A percentile compares a stretch with the other conserved stretches of the same genome.
Conservation (phyloP, 108 stramenopile genomes). For the Poteriospumella lacustris region DNA sequence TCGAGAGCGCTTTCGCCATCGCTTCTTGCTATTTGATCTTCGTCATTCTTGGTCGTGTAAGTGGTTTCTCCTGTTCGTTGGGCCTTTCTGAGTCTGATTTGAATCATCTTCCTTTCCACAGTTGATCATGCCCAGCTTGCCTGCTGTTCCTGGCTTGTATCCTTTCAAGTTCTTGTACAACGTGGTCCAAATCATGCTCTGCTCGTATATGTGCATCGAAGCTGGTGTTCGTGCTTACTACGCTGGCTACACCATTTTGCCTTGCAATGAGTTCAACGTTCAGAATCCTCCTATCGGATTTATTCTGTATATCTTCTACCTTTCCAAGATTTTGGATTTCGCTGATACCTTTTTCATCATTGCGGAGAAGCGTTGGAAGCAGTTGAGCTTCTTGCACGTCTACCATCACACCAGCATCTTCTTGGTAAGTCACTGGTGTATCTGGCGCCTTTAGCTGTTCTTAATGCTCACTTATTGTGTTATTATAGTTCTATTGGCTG, state of each 20-base stretch:
- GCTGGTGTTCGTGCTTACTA: conserved; percentile 80
- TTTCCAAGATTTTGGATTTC: conserved; percentile 96
- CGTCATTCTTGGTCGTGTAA: conserved; percentile 20
- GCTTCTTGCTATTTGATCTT: conserved; percentile 1
- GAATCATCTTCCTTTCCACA: not conserved
- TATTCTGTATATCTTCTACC: conserved; percentile 94
- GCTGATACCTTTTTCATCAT: conserved; percentile 99
- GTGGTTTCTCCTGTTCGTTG: not conserved
- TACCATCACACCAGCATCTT: conserved; percentile 99
- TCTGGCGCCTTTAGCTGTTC: too few relatives aligned
- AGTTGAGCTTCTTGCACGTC: conserved; percentile 96
- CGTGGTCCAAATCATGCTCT: conserved; percentile 92
- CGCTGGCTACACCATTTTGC: conserved; percentile 70
- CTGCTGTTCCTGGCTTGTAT: conserved; percentile 51
- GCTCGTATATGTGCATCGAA: conserved; percentile 97
- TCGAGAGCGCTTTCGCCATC: conserved; percentile 11
- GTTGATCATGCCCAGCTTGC: conserved; percentile 20
- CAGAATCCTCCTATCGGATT: conserved; percentile 73
- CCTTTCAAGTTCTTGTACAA: conserved; percentile 95
- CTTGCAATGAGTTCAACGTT: conserved; percentile 72
- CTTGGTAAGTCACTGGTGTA: conserved; percentile 45
- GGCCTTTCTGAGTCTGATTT: not conserved
- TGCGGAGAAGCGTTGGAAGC: conserved; percentile 91
- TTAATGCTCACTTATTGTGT: conserved; percentile 9
- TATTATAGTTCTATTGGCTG: conserved; percentile 80